Evolutionary conservation across 495 filamentous ascomycete species (phyloP).

Genomic region (Cercophora newfieldiana): DNA sequence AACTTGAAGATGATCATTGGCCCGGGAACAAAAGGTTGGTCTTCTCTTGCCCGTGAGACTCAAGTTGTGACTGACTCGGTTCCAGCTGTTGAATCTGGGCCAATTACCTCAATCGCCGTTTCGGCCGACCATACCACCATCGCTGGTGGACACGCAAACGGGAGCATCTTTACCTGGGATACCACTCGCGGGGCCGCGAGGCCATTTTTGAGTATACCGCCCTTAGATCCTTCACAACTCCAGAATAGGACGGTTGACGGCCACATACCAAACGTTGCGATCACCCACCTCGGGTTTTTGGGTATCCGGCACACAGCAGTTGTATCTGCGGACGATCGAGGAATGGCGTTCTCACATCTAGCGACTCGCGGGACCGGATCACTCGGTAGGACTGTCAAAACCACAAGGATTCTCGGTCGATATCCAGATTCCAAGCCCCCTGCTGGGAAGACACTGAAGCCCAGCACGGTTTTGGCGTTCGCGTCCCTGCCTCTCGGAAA

Average conservation of each 20-base stretch:
- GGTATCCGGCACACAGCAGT: constrained; percentile 92
- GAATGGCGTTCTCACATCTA: constrained; percentile 98
- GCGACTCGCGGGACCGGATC: constrained; percentile 88
- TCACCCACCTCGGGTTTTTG: constrained; percentile 93
- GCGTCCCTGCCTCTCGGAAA: constrained; percentile 89
- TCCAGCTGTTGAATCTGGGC: constrained; percentile 83
- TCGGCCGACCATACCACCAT: constrained; percentile 93
- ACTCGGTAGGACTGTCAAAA: constrained; percentile 82
- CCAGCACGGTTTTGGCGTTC: constrained; percentile 93
- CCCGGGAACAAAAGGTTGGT: constrained; percentile 84
- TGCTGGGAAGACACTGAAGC: constrained; percentile 68
- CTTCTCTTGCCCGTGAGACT: neutral
- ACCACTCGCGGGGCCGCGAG: constrained; percentile 67
- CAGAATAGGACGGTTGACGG: constrained; percentile 71
- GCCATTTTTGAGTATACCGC: constrained; percentile 86
- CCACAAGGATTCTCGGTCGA: constrained; percentile 83
- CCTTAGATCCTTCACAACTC: constrained; percentile 65
- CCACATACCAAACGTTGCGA: constrained; percentile 70
- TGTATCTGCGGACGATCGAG: constrained; percentile 93
- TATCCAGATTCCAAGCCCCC: constrained; percentile 69
- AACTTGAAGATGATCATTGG: constrained; percentile 91
- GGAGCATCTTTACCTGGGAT: constrained; percentile 97
- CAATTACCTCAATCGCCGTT: constrained; percentile 82
- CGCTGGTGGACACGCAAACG: constrained; percentile 84
- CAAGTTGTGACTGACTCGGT: neutral